Evolutionary conservation across 164 flowering plant genomes (phyloP), one percentile per base, ranked within the genome.

Genomic region (Macadamia integrifolia): DNA sequence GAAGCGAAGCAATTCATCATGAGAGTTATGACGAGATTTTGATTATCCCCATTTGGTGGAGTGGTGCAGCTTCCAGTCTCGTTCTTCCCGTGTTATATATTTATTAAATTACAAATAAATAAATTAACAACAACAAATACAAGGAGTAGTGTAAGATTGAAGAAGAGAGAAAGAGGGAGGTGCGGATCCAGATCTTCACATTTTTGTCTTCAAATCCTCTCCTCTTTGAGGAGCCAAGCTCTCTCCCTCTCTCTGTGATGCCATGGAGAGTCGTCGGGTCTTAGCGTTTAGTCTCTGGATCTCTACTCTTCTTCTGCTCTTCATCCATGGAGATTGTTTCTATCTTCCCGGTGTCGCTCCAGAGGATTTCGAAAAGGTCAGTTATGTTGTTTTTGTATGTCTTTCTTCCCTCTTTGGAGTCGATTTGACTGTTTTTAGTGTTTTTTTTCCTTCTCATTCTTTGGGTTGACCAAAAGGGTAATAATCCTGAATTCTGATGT

Each of bases 101-200:
- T 46, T 46, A 46, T 46, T 8, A 46, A 46, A 9, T 2, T 2
- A 35, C 23, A 23, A 23, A 23, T 23, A 35, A 35, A 35, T 5
- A 35, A 35, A 5, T 35, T 2, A 2, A 46, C 7, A 46, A 8
- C 50, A 46, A 46, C 12, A 46, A 46, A 32, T 44, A 66, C 52
- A 32, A 58, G 64, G 48, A 58, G 67, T 48, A 58, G 32, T 11
- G 50, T 12, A 63, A 65, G 68, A 57, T 35, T 35, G 59, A 61
- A 43, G 28, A 40, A 31, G 44, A 56, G 35, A 32, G 9, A 69
- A 23, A 35, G 40, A 35, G 40, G 40, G 40, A 35, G 40, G 40
- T 53, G 35, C 58, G 70, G 81, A 79, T 77, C 74, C 68, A 10
- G 61, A 48, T 66, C 17, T 61, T 31, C 40, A 35, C 40, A 23